phyloP scores from a whole-genome alignment of 2,329 filamentous ascomycete species.

The Calonectria pseudoturangicola region DNA sequence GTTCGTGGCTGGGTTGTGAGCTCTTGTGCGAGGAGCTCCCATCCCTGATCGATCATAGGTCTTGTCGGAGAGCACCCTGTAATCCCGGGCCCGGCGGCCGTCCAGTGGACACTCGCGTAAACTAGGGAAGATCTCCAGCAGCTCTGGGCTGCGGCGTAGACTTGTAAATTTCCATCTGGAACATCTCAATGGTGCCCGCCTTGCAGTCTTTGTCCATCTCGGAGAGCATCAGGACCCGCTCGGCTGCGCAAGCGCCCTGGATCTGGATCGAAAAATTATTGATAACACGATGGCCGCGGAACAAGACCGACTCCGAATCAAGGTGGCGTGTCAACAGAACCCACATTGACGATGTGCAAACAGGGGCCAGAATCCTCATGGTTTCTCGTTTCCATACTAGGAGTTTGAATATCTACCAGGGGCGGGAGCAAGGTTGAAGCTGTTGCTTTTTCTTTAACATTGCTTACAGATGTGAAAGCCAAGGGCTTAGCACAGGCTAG shows the following conservation, averaged over 20 bases:
- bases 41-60: conserved; percentile 46
- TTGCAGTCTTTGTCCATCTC: conserved; percentile 45
- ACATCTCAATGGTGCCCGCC: conserved; percentile 55
- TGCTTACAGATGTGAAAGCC: conserved; percentile 34
- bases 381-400: conserved; percentile 24
- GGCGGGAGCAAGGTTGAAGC: conserved; percentile 24
- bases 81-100: conserved; percentile 40
- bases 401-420: conserved; percentile 15
- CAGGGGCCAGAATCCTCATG: conserved; percentile 46
- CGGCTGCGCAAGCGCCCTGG: conserved; percentile 53
- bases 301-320: conserved; percentile 41
- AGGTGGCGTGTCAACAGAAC: conserved; percentile 45
- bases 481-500: conserved; percentile 28
- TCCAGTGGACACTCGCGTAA: conserved; percentile 45
- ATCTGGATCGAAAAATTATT: conserved; percentile 53
- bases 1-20: conserved; percentile 46
- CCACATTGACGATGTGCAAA: conserved; percentile 42
- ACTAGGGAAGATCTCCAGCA: conserved; percentile 52
- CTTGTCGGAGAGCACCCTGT: conserved; percentile 39
- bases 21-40: conserved; percentile 43
- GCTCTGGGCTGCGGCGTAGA: conserved; percentile 44
- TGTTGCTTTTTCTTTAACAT: conserved; percentile 31
- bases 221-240: conserved; percentile 45
- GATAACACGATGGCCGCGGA: conserved; percentile 47
- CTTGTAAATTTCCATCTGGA: conserved; percentile 49